Conservation (phyloP, 73 alveolate genomes). For the Paramecium pentaurelia region DNA sequence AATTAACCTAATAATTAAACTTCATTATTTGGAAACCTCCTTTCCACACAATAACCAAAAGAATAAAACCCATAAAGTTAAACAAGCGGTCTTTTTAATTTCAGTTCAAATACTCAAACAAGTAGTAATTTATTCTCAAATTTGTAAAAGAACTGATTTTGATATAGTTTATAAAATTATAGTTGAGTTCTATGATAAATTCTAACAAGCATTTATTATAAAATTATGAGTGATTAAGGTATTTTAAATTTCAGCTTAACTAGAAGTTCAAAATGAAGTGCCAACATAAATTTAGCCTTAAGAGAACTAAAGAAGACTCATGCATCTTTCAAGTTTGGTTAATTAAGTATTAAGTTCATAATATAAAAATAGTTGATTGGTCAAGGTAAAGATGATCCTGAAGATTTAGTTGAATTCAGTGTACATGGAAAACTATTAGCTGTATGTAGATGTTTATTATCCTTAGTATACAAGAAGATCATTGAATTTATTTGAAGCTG, state of each 20-base stretch:
- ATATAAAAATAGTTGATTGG: neutral
- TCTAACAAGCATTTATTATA: neutral
- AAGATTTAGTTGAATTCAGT: neutral
- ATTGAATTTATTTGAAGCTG: neutral
- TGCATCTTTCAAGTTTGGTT: neutral
- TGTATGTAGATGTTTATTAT: neutral
- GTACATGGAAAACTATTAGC: conserved; percentile 3
- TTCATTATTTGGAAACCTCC: neutral
- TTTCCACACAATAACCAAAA: neutral
- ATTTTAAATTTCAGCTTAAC: neutral
- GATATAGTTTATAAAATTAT: neutral
- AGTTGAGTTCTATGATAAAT: neutral
- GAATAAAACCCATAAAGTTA: neutral
- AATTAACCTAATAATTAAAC: neutral
- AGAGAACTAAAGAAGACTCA: neutral
- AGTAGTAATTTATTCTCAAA: neutral
- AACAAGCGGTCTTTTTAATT: neutral
- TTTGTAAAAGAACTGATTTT: neutral
- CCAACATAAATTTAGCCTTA: neutral
- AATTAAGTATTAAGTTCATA: neutral
- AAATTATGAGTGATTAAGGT: conserved; percentile 19
- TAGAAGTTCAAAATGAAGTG: neutral
- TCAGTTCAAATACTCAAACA: neutral
- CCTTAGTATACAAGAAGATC: neutral
- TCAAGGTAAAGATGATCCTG: neutral